Evolutionary conservation across 2,329 filamentous ascomycete genomes (phyloP).

Genomic region (Microthyrium microscopicum): DNA sequence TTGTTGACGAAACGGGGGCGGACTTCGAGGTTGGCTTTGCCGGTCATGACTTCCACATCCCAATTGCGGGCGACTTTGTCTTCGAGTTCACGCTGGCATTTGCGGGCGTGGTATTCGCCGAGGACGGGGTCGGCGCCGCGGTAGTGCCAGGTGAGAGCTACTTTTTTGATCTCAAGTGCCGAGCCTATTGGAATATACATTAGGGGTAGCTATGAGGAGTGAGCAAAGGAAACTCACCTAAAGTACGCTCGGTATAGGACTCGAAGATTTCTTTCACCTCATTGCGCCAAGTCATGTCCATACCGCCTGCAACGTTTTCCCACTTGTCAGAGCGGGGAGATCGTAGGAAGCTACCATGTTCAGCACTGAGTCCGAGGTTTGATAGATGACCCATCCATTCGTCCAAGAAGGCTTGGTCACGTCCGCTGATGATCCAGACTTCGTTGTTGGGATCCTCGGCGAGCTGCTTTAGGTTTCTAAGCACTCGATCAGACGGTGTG

Average conservation of each 20-base stretch:
- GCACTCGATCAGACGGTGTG: constrained; percentile 68
- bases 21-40: constrained; percentile 93
- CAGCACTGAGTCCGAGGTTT: constrained; percentile 82
- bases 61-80: constrained; percentile 49
- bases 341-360: constrained; percentile 91
- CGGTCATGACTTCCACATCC: constrained; percentile 90
- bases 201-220: not conserved
- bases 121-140: constrained; percentile 77
- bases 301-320: constrained; percentile 74
- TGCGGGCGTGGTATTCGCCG: constrained; percentile 59
- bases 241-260: constrained; percentile 72
- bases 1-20: constrained; percentile 97
- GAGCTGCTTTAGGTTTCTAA: constrained; percentile 62
- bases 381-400: constrained; percentile 86
- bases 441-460: constrained; percentile 66
- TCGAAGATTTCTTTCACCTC: constrained; percentile 76
- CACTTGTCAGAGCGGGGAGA: constrained; percentile 60
- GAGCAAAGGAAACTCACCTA: constrained; percentile 37
- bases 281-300: constrained; percentile 84
- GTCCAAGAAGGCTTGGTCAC: constrained; percentile 80
- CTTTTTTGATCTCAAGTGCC: constrained; percentile 86
- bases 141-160: constrained; percentile 95
- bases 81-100: constrained; percentile 71
- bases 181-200: constrained; percentile 39
- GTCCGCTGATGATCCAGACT: constrained; percentile 97